A percentile compares a stretch with the other conserved stretches of the same genome.
Conservation (phyloP, 2,329 filamentous ascomycete species). For the Epichloe baconii region DNA sequence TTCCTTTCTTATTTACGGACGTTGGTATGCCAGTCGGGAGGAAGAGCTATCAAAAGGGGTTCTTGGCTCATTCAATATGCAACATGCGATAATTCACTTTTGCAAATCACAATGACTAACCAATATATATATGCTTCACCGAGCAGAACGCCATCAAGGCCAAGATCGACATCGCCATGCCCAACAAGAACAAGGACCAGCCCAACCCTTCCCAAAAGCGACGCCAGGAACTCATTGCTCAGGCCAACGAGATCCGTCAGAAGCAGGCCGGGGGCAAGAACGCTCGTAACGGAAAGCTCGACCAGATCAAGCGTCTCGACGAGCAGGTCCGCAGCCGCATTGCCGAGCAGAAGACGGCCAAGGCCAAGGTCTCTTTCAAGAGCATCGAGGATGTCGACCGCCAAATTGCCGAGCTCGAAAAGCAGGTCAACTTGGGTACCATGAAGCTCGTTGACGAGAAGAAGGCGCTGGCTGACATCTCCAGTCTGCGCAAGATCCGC, state of each 20-base stretch:
- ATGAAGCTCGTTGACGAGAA: slow-evolving; percentile 98
- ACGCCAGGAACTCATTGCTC: slow-evolving; percentile 69
- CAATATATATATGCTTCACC: not conserved
- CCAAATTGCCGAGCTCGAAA: slow-evolving; percentile 68
- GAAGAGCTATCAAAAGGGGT: too few relatives aligned
- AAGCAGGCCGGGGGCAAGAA: slow-evolving; percentile 84
- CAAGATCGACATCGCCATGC: slow-evolving; percentile 74
- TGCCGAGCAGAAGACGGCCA: slow-evolving; percentile 74
- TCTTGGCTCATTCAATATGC: not conserved
- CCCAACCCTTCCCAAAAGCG: slow-evolving; percentile 70
- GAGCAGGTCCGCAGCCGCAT: slow-evolving; percentile 77
- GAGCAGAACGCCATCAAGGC: slow-evolving; percentile 72
- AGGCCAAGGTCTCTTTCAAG: slow-evolving; percentile 73
- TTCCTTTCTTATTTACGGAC: not conserved
- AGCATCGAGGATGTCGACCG: slow-evolving; percentile 75
- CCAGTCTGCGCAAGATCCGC: slow-evolving; percentile 70
- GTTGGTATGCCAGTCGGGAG: too few relatives aligned
- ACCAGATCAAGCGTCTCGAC: slow-evolving; percentile 87
- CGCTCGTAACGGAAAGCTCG: slow-evolving; percentile 61
- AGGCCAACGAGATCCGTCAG: slow-evolving; percentile 72
- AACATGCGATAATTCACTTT: too few relatives aligned
- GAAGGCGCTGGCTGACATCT: slow-evolving; percentile 78
- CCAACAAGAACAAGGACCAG: slow-evolving; percentile 62
- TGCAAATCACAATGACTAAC: slow-evolving; percentile 6
- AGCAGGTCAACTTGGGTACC: slow-evolving; percentile 73